Base-by-base conservation (phyloP, 257 asterid genomes). In the Nicotiana undulata region DNA sequence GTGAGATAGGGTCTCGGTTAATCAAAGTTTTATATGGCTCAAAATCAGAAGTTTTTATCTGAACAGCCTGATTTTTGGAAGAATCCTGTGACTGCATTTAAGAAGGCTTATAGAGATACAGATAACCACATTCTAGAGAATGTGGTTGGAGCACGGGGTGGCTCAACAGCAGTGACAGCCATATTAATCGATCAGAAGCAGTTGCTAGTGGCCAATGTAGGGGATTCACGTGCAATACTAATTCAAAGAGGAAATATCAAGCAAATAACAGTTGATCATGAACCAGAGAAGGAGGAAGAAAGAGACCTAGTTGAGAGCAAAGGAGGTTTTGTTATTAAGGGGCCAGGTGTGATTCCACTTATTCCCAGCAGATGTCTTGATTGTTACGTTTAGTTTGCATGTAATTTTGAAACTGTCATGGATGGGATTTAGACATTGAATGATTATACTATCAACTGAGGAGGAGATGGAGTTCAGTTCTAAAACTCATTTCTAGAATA, bases 181-280 rank as follows among this genome's bases (percentile, higher is more conserved):
- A 88, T 90, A 75, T 20, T 90, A 3, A 64, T 87, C 46, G 58
- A 89, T 61, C 61, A 82, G 81, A 79, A 46, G 79, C 68, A 82
- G 83, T 83, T 90, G 7, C 64, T 89, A 6, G 90, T 88, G 49
- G 91, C 89, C 20, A 88, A 89, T 22, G 88, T 90, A 13, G 94
- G 94, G 2, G 91, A 90, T 40, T 90, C 91, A 0, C 89, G 89
- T 1, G 92, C 88, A 0, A 82, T 90, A 7, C n/a, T 87, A 8
- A 86, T 85, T 26, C 82, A 60, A 28, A 84, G 80, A 16, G 92
- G 90, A 5, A 46, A 80, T 46, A 87, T 83, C 4, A 77, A 58
- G 18, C 87, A 77, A 60, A 65, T 89, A 5, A 84, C 87, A 20
- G 86, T 85, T 55, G 90, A 89, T 58, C 91, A 90, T 64, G 89